A percentile compares a stretch with the other conserved stretches of the same genome.
phyloP scores from a whole-genome alignment of 495 filamentous ascomycete genomes.

The Rusavskia elegans region DNA sequence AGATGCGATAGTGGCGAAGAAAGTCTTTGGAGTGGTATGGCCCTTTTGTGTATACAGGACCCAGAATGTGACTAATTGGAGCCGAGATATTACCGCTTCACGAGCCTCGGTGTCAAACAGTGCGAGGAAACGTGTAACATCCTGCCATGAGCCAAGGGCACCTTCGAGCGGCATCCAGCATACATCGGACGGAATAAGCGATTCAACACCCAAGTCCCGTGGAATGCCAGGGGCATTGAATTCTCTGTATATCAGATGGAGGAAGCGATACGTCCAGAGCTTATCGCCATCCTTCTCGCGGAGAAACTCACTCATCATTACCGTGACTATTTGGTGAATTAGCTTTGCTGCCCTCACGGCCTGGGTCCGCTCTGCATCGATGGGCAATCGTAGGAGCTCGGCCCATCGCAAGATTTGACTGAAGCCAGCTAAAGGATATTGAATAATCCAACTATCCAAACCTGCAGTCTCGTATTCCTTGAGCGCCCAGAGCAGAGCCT shows the following conservation, averaged over 20 bases:
- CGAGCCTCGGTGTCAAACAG: neutral
- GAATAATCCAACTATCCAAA: slow-evolving; percentile 16
- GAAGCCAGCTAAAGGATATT: slow-evolving; percentile 22
- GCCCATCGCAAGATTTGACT: slow-evolving; percentile 8
- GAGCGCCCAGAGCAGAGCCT: slow-evolving; percentile 12
- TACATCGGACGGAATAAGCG: neutral
- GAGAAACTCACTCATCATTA: slow-evolving; percentile 3
- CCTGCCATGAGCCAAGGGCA: neutral
- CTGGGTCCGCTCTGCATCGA: neutral
- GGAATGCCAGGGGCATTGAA: slow-evolving; percentile 15
- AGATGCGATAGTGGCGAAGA: slow-evolving; percentile 11
- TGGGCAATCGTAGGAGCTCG: neutral
- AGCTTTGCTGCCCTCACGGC: slow-evolving; percentile 4
- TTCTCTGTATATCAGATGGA: slow-evolving; percentile 10
- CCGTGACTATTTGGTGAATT: slow-evolving; percentile 1
- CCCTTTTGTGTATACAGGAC: slow-evolving; percentile 11
- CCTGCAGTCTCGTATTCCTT: slow-evolving; percentile 9
- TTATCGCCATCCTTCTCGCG: neutral
- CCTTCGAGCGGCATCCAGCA: slow-evolving; percentile 4
- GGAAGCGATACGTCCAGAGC: slow-evolving; percentile 6
- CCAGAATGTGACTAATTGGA: slow-evolving; percentile 16
- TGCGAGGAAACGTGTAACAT: neutral
- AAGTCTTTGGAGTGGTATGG: slow-evolving; percentile 14
- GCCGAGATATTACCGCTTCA: slow-evolving; percentile 1
- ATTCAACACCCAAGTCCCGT: slow-evolving; percentile 5